These are phyloP conservation scores for Pleurostoma richardsiae DNA, from an alignment of 2,329 filamentous ascomycete genomes.

Conservation along the genomic window DNA sequence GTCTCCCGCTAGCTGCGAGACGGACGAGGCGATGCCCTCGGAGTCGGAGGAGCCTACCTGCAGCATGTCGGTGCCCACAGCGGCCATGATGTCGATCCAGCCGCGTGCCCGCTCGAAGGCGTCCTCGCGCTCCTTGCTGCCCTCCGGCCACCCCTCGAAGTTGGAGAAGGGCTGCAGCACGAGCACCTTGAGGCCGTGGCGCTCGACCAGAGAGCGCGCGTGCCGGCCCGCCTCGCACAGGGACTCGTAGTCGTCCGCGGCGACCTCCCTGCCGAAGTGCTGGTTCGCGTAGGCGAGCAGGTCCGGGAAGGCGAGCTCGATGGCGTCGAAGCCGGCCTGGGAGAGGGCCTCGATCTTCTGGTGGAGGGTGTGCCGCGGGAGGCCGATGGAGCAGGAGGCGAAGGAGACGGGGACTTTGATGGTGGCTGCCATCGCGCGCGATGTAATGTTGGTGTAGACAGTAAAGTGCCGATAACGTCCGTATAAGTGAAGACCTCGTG, in stretches of 20 bases:
- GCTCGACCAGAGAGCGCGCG: constrained; percentile 49
- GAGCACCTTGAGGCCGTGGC: constrained; percentile 54
- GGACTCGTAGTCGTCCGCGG: constrained; percentile 52
- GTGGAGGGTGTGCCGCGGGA: constrained; percentile 42
- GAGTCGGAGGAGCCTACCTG: constrained; percentile 65
- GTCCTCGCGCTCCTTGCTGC: constrained; percentile 51
- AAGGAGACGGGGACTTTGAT: constrained; percentile 40
- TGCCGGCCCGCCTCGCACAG: constrained; percentile 49
- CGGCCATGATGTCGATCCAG: constrained; percentile 69
- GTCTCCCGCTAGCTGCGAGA: constrained; percentile 51
- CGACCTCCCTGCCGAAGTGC: constrained; percentile 42
- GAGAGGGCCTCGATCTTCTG: constrained; percentile 58
- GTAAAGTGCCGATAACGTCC: too few relatives aligned
- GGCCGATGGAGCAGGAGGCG: constrained; percentile 48
- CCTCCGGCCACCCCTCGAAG: constrained; percentile 68
- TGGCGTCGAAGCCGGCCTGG: constrained; percentile 59
- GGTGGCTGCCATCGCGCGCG: not conserved
- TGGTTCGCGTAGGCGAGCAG: constrained; percentile 56
- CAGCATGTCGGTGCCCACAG: constrained; percentile 63
- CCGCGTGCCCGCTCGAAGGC: constrained; percentile 58
- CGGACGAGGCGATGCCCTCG: constrained; percentile 44
- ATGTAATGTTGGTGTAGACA: not conserved
- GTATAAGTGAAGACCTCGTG: too few relatives aligned
- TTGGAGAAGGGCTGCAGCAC: constrained; percentile 74
- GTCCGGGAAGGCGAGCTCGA: constrained; percentile 73